Conservation (phyloP, 768 basidiomycete genomes). For the Rhodotorula toruloides region DNA sequence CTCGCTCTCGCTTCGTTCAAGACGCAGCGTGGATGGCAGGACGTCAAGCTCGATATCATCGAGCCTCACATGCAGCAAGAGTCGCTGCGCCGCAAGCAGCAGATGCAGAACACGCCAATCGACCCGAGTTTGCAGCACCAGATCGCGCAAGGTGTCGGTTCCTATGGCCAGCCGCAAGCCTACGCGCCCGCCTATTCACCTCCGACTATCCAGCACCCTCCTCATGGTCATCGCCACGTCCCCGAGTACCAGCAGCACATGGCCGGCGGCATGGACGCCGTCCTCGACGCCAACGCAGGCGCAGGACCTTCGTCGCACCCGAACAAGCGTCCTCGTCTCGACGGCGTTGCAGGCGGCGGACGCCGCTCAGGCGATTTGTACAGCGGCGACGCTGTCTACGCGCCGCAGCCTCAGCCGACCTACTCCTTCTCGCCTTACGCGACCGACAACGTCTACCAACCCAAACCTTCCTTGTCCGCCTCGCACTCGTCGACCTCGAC, state of each 20-base stretch:
- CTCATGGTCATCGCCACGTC: neutral
- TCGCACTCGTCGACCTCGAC: neutral
- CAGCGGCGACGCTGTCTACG: constrained; percentile 7
- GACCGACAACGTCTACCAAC: constrained; percentile 18
- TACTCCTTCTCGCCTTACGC: constrained; percentile 21
- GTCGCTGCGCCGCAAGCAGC: constrained; percentile 3
- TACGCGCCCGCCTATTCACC: neutral
- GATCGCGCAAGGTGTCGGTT: neutral
- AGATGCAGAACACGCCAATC: neutral
- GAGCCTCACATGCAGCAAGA: constrained; percentile 37
- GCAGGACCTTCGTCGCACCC: neutral
- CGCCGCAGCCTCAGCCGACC: neutral
- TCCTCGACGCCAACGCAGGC: neutral
- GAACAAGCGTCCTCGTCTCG: constrained; percentile 8
- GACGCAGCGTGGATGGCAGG: constrained; percentile 34
- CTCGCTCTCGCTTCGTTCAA: constrained; percentile 41
- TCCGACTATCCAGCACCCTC: neutral
- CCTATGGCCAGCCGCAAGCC: neutral
- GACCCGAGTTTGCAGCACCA: neutral
- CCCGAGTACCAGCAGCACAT: neutral
- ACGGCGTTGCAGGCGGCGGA: neutral
- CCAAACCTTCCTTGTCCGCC: neutral
- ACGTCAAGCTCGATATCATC: constrained; percentile 34
- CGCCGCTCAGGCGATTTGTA: neutral
- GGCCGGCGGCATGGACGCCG: constrained; percentile 15